phyloP scores from a whole-genome alignment of 345 rosid genomes.

The Linum usitatissimum region DNA sequence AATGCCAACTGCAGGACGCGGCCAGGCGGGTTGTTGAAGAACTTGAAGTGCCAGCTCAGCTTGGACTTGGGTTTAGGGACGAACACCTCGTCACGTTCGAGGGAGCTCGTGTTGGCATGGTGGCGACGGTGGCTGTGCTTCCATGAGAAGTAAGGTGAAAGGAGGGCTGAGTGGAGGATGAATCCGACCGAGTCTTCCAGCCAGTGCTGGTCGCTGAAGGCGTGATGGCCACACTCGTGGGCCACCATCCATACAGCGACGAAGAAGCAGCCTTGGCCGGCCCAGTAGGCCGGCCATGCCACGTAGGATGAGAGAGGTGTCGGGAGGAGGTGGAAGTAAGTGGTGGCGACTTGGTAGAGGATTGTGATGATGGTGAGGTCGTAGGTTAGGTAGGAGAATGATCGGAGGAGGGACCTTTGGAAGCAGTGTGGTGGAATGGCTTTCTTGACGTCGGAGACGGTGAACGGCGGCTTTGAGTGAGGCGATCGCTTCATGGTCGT shows the following conservation, averaged over 20 bases:
- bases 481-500: conserved; percentile 44
- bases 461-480: conserved; percentile 15
- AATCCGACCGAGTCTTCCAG: conserved; percentile 77
- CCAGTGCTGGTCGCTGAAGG: conserved; percentile 87
- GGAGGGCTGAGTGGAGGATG: conserved; percentile 64
- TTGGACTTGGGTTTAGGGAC: conserved; percentile 52
- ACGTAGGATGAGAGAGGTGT: conserved; percentile 19
- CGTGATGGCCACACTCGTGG: conserved; percentile 97
- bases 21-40: conserved; percentile 69
- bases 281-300: conserved; percentile 83
- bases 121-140: conserved; percentile 92
- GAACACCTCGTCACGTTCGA: conserved; percentile 74
- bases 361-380: conserved; percentile 1
- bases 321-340: conserved; percentile 5
- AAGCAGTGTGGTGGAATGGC: conserved; percentile 17
- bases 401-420: conserved; percentile 4
- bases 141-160: conserved; percentile 91
- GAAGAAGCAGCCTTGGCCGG: conserved; percentile 58
- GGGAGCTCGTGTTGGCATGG: conserved; percentile 78
- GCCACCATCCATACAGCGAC: conserved; percentile 85
- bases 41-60: conserved; percentile 39
- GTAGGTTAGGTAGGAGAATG: conserved; percentile 2
- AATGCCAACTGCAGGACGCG: conserved; percentile 31
- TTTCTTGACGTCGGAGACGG: conserved; percentile 10
- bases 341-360: conserved; percentile 8